These are phyloP conservation scores for Euryodendron excelsum DNA, from an alignment of 148 eudicot genomes.

Conservation along the genomic window DNA sequence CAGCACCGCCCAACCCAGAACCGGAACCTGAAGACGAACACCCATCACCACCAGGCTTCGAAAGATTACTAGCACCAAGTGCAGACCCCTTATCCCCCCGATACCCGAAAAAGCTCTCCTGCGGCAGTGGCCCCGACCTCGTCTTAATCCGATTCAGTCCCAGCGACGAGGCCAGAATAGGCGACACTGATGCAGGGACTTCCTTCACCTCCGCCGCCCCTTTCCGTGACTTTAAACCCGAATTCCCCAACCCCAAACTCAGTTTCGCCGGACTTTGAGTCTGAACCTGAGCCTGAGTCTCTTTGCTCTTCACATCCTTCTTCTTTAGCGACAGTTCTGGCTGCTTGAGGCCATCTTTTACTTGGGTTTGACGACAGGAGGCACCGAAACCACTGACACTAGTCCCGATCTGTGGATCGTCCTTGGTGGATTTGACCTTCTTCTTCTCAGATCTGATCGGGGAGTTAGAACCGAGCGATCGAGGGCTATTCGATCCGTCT, in stretches of 20 bases:
- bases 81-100: conserved; percentile 54
- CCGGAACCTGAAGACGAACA: conserved; percentile 19
- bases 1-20: conserved; percentile 16
- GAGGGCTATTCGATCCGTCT: conserved; percentile 75
- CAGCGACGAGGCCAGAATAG: conserved; percentile 82
- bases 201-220: conserved; percentile 29
- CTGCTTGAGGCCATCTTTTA: conserved; percentile 14
- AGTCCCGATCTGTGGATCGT: conserved; percentile 15
- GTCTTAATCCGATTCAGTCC: conserved; percentile 96
- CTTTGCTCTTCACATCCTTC: conserved; percentile 37
- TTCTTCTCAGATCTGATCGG: conserved; percentile 77
- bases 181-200: conserved; percentile 55
- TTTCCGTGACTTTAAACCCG: conserved; percentile 21
- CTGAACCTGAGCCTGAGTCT: conserved; percentile 9
- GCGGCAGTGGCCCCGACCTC: conserved; percentile 96
- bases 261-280: conserved; percentile 13
- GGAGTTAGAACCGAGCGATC: conserved; percentile 67
- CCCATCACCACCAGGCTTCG: conserved; percentile 39
- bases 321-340: conserved; percentile 17
- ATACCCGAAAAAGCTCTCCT: conserved; percentile 90
- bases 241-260: neutral
- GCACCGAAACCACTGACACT: conserved; percentile 8
- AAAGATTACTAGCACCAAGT: conserved; percentile 74
- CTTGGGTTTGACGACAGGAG: conserved; percentile 14
- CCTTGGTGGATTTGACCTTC: conserved; percentile 43